Conservation (phyloP, 129 eudicot species). For the Arctium minus region DNA sequence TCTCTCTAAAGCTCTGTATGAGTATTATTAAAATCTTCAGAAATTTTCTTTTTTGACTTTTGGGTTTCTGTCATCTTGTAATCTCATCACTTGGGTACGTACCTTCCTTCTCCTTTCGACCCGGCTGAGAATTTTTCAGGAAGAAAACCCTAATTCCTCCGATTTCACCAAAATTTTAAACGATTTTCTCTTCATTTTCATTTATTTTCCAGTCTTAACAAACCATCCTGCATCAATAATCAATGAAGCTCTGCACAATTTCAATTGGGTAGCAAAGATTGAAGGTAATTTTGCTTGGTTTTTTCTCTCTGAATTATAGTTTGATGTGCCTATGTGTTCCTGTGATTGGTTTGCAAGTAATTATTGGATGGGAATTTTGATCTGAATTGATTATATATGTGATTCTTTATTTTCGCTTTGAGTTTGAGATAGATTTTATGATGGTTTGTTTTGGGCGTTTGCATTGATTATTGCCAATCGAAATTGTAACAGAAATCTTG, state of each 20-base stretch:
- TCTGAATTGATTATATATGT: background rate
- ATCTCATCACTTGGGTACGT: conserved; percentile 16
- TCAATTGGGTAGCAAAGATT: background rate
- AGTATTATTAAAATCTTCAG: background rate
- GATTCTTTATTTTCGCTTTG: background rate
- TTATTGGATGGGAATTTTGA: background rate
- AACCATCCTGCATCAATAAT: conserved; percentile 8
- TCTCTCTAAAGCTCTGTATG: conserved; percentile 10
- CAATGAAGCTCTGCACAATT: conserved; percentile 4
- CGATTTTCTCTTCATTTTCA: background rate
- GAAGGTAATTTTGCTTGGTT: conserved; percentile 21
- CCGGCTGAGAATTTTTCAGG: background rate
- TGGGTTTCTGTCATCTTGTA: conserved; percentile 10
- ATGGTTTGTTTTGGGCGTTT: conserved; percentile 3
- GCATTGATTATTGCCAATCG: conserved; percentile 2
- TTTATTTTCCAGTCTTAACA: background rate
- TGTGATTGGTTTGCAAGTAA: conserved; percentile 4
- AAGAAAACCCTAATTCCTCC: conserved; percentile 9
- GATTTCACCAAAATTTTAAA: background rate
- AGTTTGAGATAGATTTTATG: conserved; percentile 19
- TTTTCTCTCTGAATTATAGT: background rate
- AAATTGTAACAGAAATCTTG: conserved; percentile 8
- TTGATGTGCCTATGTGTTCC: background rate
- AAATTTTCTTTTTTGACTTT: conserved; percentile 26
- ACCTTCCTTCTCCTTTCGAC: conserved; percentile 25